Evolutionary conservation across 2,329 filamentous ascomycete genomes (phyloP).

Genomic region (Ascochyta koolunga): DNA sequence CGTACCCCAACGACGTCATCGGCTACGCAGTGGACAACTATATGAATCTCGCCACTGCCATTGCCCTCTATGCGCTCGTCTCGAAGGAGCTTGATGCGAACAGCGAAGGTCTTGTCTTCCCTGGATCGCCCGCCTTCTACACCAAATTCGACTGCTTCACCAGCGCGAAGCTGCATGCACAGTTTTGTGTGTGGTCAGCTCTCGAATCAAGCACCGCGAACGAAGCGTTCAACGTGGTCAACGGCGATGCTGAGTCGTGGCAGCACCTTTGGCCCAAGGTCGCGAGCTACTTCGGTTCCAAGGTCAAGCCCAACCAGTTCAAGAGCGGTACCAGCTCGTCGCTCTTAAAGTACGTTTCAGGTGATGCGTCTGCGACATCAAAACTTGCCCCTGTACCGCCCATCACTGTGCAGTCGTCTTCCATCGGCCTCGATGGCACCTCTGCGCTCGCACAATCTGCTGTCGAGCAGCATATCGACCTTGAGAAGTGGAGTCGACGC

Average conservation of each 20-base stretch:
- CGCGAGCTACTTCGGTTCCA: conserved; percentile 44
- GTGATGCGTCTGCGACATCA: neutral
- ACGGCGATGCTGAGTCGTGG: conserved; percentile 52
- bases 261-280: conserved; percentile 53
- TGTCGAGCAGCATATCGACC: conserved; percentile 50
- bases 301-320: conserved; percentile 40
- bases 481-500: conserved; percentile 51
- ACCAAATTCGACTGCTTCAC: conserved; percentile 41
- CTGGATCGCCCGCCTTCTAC: conserved; percentile 38
- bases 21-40: conserved; percentile 50
- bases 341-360: neutral
- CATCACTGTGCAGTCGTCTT: conserved; percentile 25
- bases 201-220: conserved; percentile 43
- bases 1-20: conserved; percentile 55
- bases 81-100: conserved; percentile 35
- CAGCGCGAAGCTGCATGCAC: conserved; percentile 28
- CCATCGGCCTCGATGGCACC: conserved; percentile 17
- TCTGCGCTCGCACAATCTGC: conserved; percentile 22
- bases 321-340: neutral
- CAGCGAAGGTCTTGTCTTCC: conserved; percentile 25
- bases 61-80: conserved; percentile 39
- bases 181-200: conserved; percentile 43
- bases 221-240: conserved; percentile 53
- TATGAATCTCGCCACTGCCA: conserved; percentile 42
- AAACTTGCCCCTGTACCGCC: conserved; percentile 30